phyloP scores from a whole-genome alignment of 768 basidiomycete species.

The Coprinellus micaceus region DNA sequence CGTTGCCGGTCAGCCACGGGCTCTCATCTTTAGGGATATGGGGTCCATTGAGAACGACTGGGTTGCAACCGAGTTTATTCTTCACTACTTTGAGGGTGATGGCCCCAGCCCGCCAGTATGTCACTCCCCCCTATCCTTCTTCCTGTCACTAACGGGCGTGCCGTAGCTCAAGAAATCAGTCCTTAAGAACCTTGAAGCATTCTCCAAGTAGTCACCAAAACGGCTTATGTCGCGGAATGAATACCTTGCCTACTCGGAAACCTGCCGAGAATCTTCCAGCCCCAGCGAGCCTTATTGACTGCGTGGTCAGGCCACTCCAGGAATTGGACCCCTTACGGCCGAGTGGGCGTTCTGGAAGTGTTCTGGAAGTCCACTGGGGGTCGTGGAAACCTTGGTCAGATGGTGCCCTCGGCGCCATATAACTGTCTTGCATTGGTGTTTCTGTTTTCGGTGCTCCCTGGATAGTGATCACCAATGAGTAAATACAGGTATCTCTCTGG shows the following conservation, averaged over 20 bases:
- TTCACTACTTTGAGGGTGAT: constrained; percentile 70
- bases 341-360: neutral
- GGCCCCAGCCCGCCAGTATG: constrained; percentile 71
- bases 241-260: neutral
- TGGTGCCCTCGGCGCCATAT: neutral
- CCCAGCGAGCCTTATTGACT: neutral
- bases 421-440: neutral
- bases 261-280: neutral
- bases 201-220: constrained; percentile 23
- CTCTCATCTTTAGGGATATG: constrained; percentile 65
- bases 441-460: constrained; percentile 1
- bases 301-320: too few relatives aligned
- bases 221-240: too few relatives aligned
- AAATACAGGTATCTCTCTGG: constrained; percentile 37
- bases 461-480: constrained; percentile 21
- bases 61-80: constrained; percentile 68
- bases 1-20: constrained; percentile 44
- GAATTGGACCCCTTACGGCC: too few relatives aligned
- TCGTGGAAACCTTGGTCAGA: neutral
- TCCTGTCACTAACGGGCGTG: neutral
- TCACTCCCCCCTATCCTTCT: constrained; percentile 7
- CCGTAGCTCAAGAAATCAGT: constrained; percentile 51
- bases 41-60: constrained; percentile 70
- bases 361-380: neutral
- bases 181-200: constrained; percentile 33